A percentile compares a stretch with the other conserved stretches of the same genome.
Conservation (phyloP, 345 rosid genomes). For the Populus pruinosa region DNA sequence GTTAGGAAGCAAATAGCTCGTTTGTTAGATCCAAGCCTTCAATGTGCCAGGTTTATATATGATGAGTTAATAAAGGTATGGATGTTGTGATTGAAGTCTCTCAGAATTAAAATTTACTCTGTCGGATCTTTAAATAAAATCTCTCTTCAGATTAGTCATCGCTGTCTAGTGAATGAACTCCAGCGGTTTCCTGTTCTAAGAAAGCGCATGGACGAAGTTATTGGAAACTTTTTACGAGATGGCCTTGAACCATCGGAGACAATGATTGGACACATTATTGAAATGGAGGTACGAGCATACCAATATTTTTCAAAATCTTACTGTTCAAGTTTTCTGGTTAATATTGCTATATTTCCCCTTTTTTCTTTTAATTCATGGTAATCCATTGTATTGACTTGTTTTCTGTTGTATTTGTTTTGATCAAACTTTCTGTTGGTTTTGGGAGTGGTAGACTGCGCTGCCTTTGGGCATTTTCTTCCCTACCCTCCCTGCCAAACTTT, state of each 20-base stretch:
- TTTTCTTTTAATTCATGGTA: neutral
- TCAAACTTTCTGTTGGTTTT: neutral
- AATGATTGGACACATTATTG: conserved; percentile 87
- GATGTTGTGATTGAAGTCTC: neutral
- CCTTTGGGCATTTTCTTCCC: neutral
- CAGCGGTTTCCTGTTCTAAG: conserved; percentile 84
- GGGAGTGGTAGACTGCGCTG: neutral
- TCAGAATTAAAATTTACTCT: neutral
- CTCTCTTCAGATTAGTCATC: conserved; percentile 77
- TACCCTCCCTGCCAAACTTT: neutral
- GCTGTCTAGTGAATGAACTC: conserved; percentile 65
- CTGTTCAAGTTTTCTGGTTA: neutral
- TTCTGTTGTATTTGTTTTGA: neutral
- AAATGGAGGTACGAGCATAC: conserved; percentile 70
- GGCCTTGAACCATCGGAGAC: conserved; percentile 92
- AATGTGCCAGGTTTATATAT: conserved; percentile 93
- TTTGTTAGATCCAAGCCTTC: conserved; percentile 89
- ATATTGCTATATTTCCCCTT: neutral
- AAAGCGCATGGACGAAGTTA: conserved; percentile 94
- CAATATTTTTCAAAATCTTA: neutral
- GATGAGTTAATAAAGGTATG: conserved; percentile 85
- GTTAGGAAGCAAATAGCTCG: conserved; percentile 88
- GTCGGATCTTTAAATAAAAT: conserved; percentile 2
- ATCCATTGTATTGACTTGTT: neutral
- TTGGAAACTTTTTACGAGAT: conserved; percentile 72